Evolutionary conservation across 305 asterid genomes (phyloP).

Genomic region (Fraxinus nigra): DNA sequence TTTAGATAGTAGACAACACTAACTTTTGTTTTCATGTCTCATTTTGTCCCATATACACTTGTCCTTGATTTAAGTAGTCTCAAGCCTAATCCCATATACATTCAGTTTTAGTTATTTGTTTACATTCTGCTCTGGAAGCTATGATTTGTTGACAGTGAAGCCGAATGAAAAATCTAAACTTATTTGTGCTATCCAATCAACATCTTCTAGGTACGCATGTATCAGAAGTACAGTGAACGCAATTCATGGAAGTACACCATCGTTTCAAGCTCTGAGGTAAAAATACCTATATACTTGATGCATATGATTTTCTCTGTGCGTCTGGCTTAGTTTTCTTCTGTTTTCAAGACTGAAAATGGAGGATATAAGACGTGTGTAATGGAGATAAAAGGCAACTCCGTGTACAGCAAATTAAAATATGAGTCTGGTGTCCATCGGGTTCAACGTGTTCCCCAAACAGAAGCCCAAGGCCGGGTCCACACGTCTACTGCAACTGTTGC

Average conservation of each 20-base stretch:
- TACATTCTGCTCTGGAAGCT: not conserved
- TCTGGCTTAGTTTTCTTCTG: slow-evolving; percentile 28
- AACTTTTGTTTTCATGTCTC: not conserved
- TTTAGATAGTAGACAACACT: not conserved
- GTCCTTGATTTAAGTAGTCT: not conserved
- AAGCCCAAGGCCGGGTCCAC: slow-evolving; percentile 96
- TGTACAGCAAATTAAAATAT: slow-evolving; percentile 90
- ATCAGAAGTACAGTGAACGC: slow-evolving; percentile 77
- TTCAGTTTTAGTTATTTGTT: not conserved
- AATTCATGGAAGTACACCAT: slow-evolving; percentile 68
- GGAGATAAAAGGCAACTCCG: slow-evolving; percentile 90
- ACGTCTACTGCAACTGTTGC: slow-evolving; percentile 98
- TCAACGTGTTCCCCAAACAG: slow-evolving; percentile 97
- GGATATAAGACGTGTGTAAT: slow-evolving; percentile 86
- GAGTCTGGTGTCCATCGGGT: slow-evolving; percentile 99
- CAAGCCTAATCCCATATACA: too few relatives aligned
- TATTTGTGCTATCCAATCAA: slow-evolving; percentile 23
- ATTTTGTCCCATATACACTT: not conserved
- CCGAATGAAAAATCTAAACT: not conserved
- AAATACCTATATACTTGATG: slow-evolving; percentile 12
- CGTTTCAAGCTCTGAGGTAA: slow-evolving; percentile 87
- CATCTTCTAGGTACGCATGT: slow-evolving; percentile 70
- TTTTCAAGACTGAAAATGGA: slow-evolving; percentile 70
- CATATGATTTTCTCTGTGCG: slow-evolving; percentile 13
- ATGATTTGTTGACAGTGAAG: too few relatives aligned